A percentile compares a stretch with the other conserved stretches of the same genome.
These are phyloP conservation scores for Waltergamsia citrina DNA, from an alignment of 2,329 filamentous ascomycete genomes.

Conservation along the genomic window DNA sequence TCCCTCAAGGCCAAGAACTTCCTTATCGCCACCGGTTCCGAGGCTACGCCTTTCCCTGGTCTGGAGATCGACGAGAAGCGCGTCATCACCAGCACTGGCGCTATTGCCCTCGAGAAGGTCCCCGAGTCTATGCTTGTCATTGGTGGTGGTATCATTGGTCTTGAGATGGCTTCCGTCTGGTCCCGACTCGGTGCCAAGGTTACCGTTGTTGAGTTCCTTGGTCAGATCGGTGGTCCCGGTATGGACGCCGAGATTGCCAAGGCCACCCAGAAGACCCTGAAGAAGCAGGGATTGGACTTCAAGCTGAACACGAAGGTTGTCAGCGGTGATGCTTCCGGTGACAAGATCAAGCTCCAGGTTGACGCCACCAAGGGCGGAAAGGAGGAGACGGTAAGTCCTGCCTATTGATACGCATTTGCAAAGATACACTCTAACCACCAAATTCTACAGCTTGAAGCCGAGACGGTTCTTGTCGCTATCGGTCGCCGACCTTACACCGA, in stretches of 20 bases:
- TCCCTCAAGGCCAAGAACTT: slow-evolving; percentile 91
- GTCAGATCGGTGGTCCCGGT: slow-evolving; percentile 92
- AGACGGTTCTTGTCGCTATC: slow-evolving; percentile 94
- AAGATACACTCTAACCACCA: slow-evolving; percentile 10
- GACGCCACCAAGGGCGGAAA: slow-evolving; percentile 97
- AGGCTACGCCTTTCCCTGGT: slow-evolving; percentile 93
- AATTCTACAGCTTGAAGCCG: slow-evolving; percentile 69
- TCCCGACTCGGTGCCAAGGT: slow-evolving; percentile 88
- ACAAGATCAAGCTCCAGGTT: slow-evolving; percentile 71
- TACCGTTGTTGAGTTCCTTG: slow-evolving; percentile 93
- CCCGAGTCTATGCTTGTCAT: slow-evolving; percentile 97
- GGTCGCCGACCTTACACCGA: slow-evolving; percentile 90
- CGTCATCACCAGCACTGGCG: slow-evolving; percentile 92
- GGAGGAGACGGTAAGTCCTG: slow-evolving; percentile 71
- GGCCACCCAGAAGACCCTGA: slow-evolving; percentile 80
- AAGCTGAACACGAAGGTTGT: slow-evolving; percentile 95
- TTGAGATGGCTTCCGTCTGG: slow-evolving; percentile 99
- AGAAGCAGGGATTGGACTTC: slow-evolving; percentile 97
- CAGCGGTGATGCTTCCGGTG: slow-evolving; percentile 70
- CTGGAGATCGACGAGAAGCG: slow-evolving; percentile 95
- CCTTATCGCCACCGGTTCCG: slow-evolving; percentile 90
- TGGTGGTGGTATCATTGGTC: slow-evolving; percentile 94
- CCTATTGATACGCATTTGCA: background rate
- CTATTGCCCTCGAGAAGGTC: slow-evolving; percentile 79
- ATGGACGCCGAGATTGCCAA: slow-evolving; percentile 96